phyloP scores from a whole-genome alignment of 768 basidiomycete genomes.

The Lactarius pseudohatsudake region DNA sequence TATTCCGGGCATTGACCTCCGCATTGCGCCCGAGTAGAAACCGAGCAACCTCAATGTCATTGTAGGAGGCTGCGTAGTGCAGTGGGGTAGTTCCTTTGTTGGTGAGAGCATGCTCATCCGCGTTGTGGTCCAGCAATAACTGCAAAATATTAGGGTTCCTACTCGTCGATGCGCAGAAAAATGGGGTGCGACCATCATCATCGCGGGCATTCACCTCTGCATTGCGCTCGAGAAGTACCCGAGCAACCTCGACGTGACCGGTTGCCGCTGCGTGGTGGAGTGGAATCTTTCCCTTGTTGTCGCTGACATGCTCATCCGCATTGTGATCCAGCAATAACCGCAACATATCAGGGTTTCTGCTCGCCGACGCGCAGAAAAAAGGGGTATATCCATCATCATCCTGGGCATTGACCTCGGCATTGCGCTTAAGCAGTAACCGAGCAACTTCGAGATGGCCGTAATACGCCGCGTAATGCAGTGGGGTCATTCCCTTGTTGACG shows the following conservation, averaged over 20 bases:
- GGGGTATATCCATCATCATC: too few relatives aligned
- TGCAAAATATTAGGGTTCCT: background rate
- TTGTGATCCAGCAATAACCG: too few relatives aligned
- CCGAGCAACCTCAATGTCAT: background rate
- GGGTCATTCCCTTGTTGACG: too few relatives aligned
- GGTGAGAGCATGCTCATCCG: background rate
- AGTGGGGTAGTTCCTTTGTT: background rate
- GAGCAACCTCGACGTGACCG: background rate
- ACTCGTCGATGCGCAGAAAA: background rate
- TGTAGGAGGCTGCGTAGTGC: background rate
- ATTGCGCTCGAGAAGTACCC: background rate
- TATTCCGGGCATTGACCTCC: background rate
- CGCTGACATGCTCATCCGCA: background rate
- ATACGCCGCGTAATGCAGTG: too few relatives aligned
- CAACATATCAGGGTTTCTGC: too few relatives aligned
- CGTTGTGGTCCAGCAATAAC: background rate
- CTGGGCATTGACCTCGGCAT: too few relatives aligned
- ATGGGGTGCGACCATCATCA: background rate
- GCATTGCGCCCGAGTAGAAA: background rate
- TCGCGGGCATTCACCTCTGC: background rate
- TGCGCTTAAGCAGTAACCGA: too few relatives aligned
- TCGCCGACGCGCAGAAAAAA: too few relatives aligned
- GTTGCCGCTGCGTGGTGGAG: background rate
- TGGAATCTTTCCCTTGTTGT: background rate
- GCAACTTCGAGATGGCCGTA: too few relatives aligned